Conservation (phyloP, 148 eudicot genomes). For the Pharnaceum exiguum region DNA sequence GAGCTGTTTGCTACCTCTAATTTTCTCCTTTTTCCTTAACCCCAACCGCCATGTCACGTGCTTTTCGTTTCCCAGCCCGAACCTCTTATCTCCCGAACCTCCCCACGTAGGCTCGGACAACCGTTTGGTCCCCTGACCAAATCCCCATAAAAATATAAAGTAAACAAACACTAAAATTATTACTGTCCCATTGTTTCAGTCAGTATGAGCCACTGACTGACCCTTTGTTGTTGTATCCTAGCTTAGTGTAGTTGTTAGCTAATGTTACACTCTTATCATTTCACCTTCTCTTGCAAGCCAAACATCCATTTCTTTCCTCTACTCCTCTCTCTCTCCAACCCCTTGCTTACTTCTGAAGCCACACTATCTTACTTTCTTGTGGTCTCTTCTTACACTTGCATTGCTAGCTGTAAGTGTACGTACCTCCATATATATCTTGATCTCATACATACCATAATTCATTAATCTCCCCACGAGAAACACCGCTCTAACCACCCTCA, state of each 20-base stretch:
- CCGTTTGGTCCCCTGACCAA: conserved; percentile 63
- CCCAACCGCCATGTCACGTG: conserved; percentile 32
- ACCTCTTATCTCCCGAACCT: conserved; percentile 15
- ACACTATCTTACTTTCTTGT: background rate
- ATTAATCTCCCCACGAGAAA: conserved; percentile 32
- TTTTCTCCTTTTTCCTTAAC: background rate
- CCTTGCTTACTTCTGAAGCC: conserved; percentile 10
- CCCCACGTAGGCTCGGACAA: conserved; percentile 70
- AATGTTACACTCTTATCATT: conserved; percentile 5
- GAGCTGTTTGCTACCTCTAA: too few relatives aligned
- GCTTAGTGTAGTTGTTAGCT: too few relatives aligned
- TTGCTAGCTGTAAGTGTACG: too few relatives aligned
- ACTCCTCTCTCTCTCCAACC: background rate
- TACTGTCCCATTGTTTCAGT: background rate
- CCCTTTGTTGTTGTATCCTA: too few relatives aligned
- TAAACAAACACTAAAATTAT: background rate
- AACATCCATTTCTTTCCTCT: background rate
- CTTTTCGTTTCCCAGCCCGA: too few relatives aligned
- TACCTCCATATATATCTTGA: background rate
- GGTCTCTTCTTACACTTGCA: too few relatives aligned
- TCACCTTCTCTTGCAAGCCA: conserved; percentile 21
- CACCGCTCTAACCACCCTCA: conserved; percentile 11
- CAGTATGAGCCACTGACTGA: too few relatives aligned
- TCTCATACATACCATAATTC: background rate
- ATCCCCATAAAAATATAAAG: conserved; percentile 8